Conservation (phyloP, 1,284 basidiomycete genomes). For the Testicularia cyperi region DNA sequence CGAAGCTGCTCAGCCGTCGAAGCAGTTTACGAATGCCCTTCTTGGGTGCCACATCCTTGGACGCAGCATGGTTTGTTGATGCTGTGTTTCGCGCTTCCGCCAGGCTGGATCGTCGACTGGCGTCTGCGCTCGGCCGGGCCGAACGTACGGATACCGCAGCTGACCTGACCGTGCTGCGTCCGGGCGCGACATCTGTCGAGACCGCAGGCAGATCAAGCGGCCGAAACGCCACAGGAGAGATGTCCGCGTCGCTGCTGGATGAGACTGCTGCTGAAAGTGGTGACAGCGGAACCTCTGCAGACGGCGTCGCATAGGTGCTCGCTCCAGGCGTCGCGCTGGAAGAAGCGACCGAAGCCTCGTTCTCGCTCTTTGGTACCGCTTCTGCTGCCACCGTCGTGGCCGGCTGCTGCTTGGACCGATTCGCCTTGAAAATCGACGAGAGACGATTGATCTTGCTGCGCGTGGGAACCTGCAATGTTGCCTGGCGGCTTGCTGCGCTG, state of each 20-base stretch:
- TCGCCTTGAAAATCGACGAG: slow-evolving; percentile 17
- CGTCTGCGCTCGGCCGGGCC: slow-evolving; percentile 2
- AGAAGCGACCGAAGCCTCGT: not conserved
- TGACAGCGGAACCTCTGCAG: slow-evolving; percentile 12
- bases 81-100: not conserved
- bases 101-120: slow-evolving; percentile 17
- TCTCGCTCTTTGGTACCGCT: too few relatives aligned
- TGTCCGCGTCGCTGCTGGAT: slow-evolving; percentile 17
- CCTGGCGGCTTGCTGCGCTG: too few relatives aligned
- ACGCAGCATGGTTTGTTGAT: not conserved
- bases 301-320: slow-evolving; percentile 14
- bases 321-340: slow-evolving; percentile 1
- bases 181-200: too few relatives aligned
- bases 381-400: too few relatives aligned
- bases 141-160: not conserved
- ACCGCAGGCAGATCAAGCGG: slow-evolving; percentile 10
- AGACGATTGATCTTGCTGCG: slow-evolving; percentile 6
- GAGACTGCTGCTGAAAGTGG: slow-evolving; percentile 24
- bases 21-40: slow-evolving; percentile 15
- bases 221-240: slow-evolving; percentile 27
- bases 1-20: slow-evolving; percentile 40
- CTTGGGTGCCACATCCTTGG: slow-evolving; percentile 1
- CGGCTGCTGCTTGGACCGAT: slow-evolving; percentile 9
- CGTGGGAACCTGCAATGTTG: too few relatives aligned
- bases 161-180: slow-evolving; percentile 1